Base-by-base conservation (phyloP, 768 basidiomycete genomes). In the Gloeostereum incarnatum region DNA sequence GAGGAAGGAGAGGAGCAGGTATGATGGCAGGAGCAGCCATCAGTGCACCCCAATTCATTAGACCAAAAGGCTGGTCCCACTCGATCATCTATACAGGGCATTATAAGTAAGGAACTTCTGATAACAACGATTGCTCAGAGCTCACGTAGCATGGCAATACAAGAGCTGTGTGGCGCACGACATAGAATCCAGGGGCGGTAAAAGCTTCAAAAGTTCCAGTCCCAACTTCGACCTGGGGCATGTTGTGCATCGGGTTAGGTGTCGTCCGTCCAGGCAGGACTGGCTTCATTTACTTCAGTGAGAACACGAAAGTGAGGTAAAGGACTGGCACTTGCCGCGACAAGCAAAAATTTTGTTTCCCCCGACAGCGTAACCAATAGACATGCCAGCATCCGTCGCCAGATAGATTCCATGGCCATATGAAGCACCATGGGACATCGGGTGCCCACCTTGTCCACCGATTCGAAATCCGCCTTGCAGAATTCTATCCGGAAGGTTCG, bases 321-420 rank as follows among this genome's bases (percentile, higher is more conserved):
- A 5, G 31, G 24, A 31, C 34, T 14, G 11, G 8, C 7, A 47
- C n/a, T n/a, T n/a, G n/a, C 45, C 45, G 26, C 45, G 37, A 37
- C 45, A 47, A 20, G 38, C 42, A 35, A 47, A 47, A 7, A 47
- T 40, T 16, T 39, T 33, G 25, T 31, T 31, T 2, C 26, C 43
- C 9, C 39, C 31, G 30, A 3, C 1, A 31, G 39, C 39, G 23
- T 47, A 44, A 4, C 20, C 17, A 6, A 44, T 5, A n/a, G 45
- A 47, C 13, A 25, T 32, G 2, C 29, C 18, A 6, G 39, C 14
- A 23, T 47, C n/a, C 11, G 13, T 5, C 7, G 45, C 45, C 7
- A 47, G 45, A 21, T 47, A 47, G 9, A 47, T 37, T 6, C 45
- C 45, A 31, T 31, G 20, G 9, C 45, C 45, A 17, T 34, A 19